Conservation (phyloP, 2,329 filamentous ascomycete genomes). For the Alternaria arbusti region DNA sequence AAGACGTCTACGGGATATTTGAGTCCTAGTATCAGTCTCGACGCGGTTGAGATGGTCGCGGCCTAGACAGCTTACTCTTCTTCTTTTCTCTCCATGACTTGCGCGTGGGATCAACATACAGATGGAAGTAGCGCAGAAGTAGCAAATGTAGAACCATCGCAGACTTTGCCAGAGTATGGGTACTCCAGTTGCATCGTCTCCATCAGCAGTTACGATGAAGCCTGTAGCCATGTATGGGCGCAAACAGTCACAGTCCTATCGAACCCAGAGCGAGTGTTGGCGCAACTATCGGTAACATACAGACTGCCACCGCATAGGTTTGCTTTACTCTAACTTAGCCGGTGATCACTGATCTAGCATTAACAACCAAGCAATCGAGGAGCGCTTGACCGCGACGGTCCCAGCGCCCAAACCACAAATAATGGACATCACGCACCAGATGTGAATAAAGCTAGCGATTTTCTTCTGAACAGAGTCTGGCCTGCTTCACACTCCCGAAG, state of each 20-base stretch:
- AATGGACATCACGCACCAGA: not conserved
- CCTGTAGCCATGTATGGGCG: not conserved
- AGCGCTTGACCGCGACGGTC: not conserved
- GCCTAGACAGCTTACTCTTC: not conserved
- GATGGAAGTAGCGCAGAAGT: not conserved
- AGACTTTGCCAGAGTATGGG: too few relatives aligned
- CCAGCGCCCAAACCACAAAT: not conserved
- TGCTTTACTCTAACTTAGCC: not conserved
- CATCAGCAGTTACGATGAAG: too few relatives aligned
- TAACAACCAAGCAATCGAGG: not conserved
- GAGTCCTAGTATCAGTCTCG: conserved; percentile 27
- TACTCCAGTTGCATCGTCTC: too few relatives aligned
- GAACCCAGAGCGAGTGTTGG: not conserved
- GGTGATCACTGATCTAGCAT: not conserved
- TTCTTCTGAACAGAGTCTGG: not conserved
- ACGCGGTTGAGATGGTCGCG: conserved; percentile 27
- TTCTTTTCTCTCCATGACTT: not conserved
- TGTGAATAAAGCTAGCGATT: not conserved
- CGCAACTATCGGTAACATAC: not conserved
- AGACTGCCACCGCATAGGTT: not conserved
- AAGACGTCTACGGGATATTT: conserved; percentile 28
- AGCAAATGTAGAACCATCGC: not conserved
- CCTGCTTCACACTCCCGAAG: not conserved
- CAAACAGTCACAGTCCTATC: not conserved
- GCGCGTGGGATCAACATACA: not conserved